These are phyloP conservation scores for Scenedesmus sp. DNA, from an alignment of 163 green algal genomes.

Conservation along the genomic window DNA sequence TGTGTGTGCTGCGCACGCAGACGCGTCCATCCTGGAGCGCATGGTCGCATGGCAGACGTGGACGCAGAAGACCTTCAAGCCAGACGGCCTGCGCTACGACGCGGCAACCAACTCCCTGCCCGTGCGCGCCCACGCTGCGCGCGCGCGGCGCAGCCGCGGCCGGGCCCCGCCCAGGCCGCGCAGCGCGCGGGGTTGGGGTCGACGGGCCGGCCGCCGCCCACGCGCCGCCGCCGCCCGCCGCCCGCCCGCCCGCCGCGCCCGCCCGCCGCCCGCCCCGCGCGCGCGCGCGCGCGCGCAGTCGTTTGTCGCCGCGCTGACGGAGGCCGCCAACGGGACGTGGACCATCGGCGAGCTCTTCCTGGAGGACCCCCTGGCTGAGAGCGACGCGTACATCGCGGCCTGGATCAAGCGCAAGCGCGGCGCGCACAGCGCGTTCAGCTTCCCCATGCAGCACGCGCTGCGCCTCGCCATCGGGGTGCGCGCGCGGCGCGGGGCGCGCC, in stretches of 20 bases:
- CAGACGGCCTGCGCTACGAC: conserved; percentile 19
- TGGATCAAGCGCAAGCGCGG: not conserved
- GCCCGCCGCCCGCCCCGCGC: no score
- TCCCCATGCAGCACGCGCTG: conserved; percentile 4
- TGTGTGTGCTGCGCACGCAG: not conserved
- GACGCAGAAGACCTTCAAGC: not conserved
- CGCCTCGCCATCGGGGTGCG: conserved; percentile 7
- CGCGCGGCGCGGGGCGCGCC: no score
- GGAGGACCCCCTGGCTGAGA: not conserved
- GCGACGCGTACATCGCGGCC: not conserved
- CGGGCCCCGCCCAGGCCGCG: no score
- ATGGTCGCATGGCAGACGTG: not conserved
- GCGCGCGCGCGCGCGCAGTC: no score
- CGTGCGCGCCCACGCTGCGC: not conserved
- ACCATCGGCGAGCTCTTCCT: conserved; percentile 26
- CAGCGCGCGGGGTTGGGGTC: no score
- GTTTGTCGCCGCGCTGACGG: not conserved
- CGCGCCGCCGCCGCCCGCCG: no score
- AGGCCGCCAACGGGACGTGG: not conserved
- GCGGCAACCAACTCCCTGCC: conserved; percentile 1
- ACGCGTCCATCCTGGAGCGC: not conserved
- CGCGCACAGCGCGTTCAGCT: not conserved
- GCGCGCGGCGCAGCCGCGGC: not conserved
- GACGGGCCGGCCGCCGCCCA: no score
- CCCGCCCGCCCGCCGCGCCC: no score